These are phyloP conservation scores for Ogataea degrootiae DNA, from an alignment of 805 yeast species.

Conservation along the genomic window DNA sequence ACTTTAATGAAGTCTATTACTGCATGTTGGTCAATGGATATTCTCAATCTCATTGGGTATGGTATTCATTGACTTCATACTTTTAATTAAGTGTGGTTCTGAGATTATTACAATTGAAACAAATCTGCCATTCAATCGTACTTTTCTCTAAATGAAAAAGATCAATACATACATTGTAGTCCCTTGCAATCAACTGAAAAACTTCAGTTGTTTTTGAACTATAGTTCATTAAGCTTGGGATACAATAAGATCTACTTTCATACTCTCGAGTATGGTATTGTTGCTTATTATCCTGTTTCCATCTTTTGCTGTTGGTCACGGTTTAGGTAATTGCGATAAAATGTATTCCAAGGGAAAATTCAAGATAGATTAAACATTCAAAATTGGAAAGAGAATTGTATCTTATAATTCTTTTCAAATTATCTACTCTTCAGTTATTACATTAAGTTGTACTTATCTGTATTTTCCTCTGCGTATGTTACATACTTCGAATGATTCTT, in stretches of 20 bases:
- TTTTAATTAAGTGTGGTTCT: conserved; percentile 19
- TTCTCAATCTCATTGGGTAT: background rate
- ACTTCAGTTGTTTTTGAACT: background rate
- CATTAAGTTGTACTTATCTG: conserved; percentile 12
- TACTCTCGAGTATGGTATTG: conserved; percentile 26
- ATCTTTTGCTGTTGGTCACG: background rate
- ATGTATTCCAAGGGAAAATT: conserved; percentile 32
- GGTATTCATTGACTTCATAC: conserved; percentile 13
- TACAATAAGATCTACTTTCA: conserved; percentile 21
- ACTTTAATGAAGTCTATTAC: background rate
- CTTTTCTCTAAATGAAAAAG: conserved; percentile 27
- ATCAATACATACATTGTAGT: conserved; percentile 22
- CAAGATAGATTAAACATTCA: conserved; percentile 4
- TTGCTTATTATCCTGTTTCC: conserved; percentile 12
- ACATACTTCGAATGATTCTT: conserved; percentile 26
- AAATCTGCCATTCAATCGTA: conserved; percentile 22
- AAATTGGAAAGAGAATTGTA: conserved; percentile 4
- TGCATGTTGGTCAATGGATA: background rate
- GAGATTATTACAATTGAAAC: conserved; percentile 30
- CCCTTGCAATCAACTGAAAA: conserved; percentile 7
- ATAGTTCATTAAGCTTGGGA: conserved; percentile 9
- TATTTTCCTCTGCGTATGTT: conserved; percentile 30
- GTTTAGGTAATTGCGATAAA: conserved; percentile 22
- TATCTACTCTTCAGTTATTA: conserved; percentile 2
- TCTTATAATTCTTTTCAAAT: conserved; percentile 1